Conservation (phyloP, 2,329 filamentous ascomycete species). For the Emergomyces africanus region DNA sequence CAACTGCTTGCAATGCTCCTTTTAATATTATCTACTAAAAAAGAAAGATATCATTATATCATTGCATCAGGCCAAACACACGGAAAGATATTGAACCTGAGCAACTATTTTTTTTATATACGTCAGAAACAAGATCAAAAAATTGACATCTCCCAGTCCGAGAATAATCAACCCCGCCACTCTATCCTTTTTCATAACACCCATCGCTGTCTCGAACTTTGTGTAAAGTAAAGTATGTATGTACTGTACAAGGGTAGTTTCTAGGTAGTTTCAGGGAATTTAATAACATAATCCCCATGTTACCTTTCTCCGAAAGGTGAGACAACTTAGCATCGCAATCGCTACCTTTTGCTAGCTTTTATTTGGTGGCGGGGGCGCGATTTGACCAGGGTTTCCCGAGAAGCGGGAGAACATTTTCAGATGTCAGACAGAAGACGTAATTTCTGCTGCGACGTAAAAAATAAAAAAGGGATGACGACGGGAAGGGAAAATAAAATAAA, state of each 20-base stretch:
- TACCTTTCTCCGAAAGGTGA: background rate
- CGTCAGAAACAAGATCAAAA: no score
- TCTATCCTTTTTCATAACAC: background rate
- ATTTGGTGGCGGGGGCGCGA: background rate
- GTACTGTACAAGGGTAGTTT: background rate
- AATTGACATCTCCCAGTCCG: no score
- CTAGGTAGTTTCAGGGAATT: background rate
- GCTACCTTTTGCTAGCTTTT: background rate
- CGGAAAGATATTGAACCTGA: no score
- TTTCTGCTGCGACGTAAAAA: background rate
- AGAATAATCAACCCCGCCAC: no score
- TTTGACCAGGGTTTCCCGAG: background rate
- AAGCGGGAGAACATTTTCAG: background rate
- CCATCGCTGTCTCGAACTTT: background rate
- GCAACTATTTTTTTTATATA: no score
- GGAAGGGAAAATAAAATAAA: background rate
- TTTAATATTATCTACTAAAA: no score
- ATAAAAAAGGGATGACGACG: no score
- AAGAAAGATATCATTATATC: no score
- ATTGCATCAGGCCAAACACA: no score
- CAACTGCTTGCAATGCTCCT: no score
- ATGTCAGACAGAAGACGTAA: background rate
- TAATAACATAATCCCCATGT: background rate
- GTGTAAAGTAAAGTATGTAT: no score
- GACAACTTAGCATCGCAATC: background rate